A percentile compares a stretch with the other conserved stretches of the same genome.
These are phyloP conservation scores for Jamesozyma spencerorum DNA, from an alignment of 805 yeast species.

Conservation along the genomic window DNA sequence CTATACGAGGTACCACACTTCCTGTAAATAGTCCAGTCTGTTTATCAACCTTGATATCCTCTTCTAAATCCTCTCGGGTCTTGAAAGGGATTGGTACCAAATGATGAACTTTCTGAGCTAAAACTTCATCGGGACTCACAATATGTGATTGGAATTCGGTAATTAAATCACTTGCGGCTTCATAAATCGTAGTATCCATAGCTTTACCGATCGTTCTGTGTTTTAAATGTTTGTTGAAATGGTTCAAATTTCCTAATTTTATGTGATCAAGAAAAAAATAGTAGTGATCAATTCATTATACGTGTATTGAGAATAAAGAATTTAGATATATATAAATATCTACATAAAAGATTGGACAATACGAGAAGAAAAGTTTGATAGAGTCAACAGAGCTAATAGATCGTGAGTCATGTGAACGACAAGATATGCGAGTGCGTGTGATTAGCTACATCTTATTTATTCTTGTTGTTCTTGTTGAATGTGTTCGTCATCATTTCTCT, in stretches of 20 bases:
- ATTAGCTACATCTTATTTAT: too few species aligned
- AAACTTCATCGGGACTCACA: slow-evolving; percentile 28
- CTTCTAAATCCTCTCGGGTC: slow-evolving; percentile 23
- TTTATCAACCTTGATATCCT: slow-evolving; percentile 15
- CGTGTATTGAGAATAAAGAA: too few species aligned
- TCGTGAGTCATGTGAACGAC: too few species aligned
- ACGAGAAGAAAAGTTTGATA: neutral
- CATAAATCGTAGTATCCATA: slow-evolving; percentile 26
- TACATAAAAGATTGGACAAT: neutral
- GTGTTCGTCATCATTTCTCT: slow-evolving; percentile 38
- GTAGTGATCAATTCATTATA: too few species aligned
- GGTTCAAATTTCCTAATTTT: neutral
- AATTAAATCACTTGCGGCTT: slow-evolving; percentile 25
- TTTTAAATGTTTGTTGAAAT: neutral
- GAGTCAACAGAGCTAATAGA: too few species aligned
- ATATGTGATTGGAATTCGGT: slow-evolving; percentile 18
- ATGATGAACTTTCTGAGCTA: slow-evolving; percentile 21
- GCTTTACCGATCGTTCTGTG: neutral
- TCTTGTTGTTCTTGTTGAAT: too few species aligned
- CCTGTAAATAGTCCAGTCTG: slow-evolving; percentile 23
- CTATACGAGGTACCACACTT: slow-evolving; percentile 22
- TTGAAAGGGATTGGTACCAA: slow-evolving; percentile 27
- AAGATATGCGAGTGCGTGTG: too few species aligned
- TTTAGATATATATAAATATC: neutral
- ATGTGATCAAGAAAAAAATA: too few species aligned